A percentile compares a stretch with the other conserved stretches of the same genome.
Conservation (phyloP, 371 early-diverging fungal species). For the Mucor sp. region DNA sequence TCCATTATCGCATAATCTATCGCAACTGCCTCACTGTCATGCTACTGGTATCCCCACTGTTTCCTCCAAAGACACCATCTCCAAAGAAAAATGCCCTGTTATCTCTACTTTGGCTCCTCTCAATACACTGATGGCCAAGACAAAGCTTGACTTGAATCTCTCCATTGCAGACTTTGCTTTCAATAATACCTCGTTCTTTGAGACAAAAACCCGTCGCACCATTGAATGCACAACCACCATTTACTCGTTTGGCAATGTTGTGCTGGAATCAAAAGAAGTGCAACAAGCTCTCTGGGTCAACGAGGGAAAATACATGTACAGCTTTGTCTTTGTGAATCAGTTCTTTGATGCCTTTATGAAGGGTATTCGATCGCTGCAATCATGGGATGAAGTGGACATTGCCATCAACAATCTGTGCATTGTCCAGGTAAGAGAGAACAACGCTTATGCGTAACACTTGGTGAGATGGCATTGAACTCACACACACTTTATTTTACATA, state of each 20-base stretch:
- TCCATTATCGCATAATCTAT: constrained; percentile 39
- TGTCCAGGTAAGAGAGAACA: constrained; percentile 54
- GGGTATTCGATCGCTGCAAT: constrained; percentile 51
- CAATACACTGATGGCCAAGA: constrained; percentile 21
- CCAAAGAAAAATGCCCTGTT: constrained; percentile 41
- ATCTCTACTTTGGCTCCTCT: constrained; percentile 4
- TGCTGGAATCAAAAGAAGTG: constrained; percentile 63
- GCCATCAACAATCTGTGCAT: constrained; percentile 57
- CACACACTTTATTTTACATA: background rate
- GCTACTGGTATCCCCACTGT: constrained; percentile 28
- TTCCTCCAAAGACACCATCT: constrained; percentile 9
- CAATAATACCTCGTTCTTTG: constrained; percentile 56
- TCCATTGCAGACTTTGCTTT: constrained; percentile 47
- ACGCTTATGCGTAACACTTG: too few species aligned
- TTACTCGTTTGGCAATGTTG: constrained; percentile 67
- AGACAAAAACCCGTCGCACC: constrained; percentile 48
- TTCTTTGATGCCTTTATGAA: constrained; percentile 63
- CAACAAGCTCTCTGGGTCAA: constrained; percentile 53
- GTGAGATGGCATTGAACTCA: constrained; percentile 6
- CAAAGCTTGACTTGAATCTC: constrained; percentile 48
- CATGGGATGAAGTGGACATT: constrained; percentile 55
- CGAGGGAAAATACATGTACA: constrained; percentile 51
- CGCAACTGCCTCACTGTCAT: constrained; percentile 45
- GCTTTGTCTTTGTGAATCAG: constrained; percentile 63
- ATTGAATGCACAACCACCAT: constrained; percentile 67